Percentiles rank a stretch among this genome's conserved stretches.
phyloP scores from a whole-genome alignment of 1,284 basidiomycete species.

The Mycosarcoma mackinlayi region DNA sequence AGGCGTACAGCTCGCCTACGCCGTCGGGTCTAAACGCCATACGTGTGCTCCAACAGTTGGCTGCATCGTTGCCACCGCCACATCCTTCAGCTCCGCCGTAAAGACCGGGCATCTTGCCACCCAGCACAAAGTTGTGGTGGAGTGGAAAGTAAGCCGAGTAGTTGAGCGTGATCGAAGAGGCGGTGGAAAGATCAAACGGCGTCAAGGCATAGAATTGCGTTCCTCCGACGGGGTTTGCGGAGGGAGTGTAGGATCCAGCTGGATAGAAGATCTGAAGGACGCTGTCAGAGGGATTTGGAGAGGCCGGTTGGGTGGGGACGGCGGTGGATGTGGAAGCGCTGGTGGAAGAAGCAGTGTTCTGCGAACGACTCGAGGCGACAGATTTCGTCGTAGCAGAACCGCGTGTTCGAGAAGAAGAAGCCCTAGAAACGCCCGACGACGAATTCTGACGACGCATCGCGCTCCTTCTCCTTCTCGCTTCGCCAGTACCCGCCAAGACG shows the following conservation, averaged over 20 bases:
- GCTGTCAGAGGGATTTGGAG: not conserved
- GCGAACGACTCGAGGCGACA: no score
- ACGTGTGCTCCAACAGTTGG: slow-evolving; percentile 69
- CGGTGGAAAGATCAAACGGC: slow-evolving; percentile 17
- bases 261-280: slow-evolving; percentile 62
- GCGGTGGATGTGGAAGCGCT: not conserved
- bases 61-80: slow-evolving; percentile 69
- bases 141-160: slow-evolving; percentile 69
- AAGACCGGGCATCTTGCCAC: slow-evolving; percentile 70
- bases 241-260: slow-evolving; percentile 66
- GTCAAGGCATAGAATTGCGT: slow-evolving; percentile 31
- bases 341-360: not conserved
- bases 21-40: slow-evolving; percentile 69
- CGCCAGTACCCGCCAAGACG: not conserved
- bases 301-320: not conserved
- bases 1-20: slow-evolving; percentile 73
- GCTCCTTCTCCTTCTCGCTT: not conserved
- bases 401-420: not conserved
- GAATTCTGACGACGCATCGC: slow-evolving; percentile 4
- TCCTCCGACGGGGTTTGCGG: slow-evolving; percentile 58
- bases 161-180: slow-evolving; percentile 20
- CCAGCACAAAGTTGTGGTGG: slow-evolving; percentile 69
- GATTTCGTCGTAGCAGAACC: not conserved
- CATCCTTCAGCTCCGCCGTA: slow-evolving; percentile 69
- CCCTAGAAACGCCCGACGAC: not conserved